Base-by-base conservation (phyloP, 257 asterid genomes). In the Paraleonurus japonicus region DNA sequence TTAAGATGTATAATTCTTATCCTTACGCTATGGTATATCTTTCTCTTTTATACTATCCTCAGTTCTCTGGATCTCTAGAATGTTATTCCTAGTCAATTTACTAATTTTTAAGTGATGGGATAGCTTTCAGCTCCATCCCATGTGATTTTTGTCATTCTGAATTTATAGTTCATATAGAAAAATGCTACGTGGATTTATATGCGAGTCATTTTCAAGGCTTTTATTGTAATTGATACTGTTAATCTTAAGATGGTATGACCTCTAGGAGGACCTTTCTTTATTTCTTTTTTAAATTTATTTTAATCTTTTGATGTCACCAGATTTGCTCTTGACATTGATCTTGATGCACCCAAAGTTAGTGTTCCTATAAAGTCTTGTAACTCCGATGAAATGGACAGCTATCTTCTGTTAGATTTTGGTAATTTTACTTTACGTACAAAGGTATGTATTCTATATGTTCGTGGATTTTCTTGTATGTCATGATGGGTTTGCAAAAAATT, bases 331-430 rank as follows among this genome's bases (percentile, higher is more conserved):
- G 98, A 95, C 84, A 95, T 95, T 81, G 99, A 95, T 76, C 95
- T 95, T 65, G 99, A 92, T 72, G 99, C 99, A 80, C 99, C 99
- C 67, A 95, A 92, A 87, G 99, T 95, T 70, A 89, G 92, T 76
- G 87, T 95, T 79, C 99, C 98, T 75, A 82, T 95, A 55, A 83
- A 88, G 78, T 82, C 87, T 66, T 65, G 77, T 61, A 77, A 77
- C 64, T 82, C 90, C 69, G 69, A 74, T 37, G 85, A 79, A 75
- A 80, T 84, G 72, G 91, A 83, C 70, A 82, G 92, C 84, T 82
- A 92, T 88, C 92, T 95, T 73, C 80, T 92, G 77, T 74, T 95
- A 76, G 97, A 95, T 88, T 88, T 95, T 72, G 99, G 99, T 55
- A 92, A 95, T 84, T 95, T 95, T 82, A 92, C 98, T 54, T 81